These are phyloP conservation scores for Phytopythium boreale DNA, from an alignment of 352 stramenopile species.

Conservation along the genomic window DNA sequence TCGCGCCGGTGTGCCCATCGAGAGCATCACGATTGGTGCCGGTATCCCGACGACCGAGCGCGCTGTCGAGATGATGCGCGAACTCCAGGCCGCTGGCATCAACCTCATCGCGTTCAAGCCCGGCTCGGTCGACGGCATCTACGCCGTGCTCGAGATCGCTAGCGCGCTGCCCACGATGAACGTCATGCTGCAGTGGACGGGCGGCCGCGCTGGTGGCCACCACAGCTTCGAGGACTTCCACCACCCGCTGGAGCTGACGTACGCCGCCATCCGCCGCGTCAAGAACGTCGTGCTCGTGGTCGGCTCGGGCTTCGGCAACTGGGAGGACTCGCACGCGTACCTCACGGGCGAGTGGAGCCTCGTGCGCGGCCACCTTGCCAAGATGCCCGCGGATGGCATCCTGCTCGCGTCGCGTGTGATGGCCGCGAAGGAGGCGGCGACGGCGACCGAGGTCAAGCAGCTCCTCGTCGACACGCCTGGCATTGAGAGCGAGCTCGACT, in stretches of 20 bases:
- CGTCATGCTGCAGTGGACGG: slow-evolving; percentile 88
- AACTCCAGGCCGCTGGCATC: slow-evolving; percentile 65
- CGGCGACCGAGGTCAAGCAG: slow-evolving; percentile 77
- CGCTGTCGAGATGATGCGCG: slow-evolving; percentile 73
- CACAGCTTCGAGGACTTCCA: slow-evolving; percentile 91
- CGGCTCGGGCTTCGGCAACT: slow-evolving; percentile 86
- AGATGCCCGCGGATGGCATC: slow-evolving; percentile 84
- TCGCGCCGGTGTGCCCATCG: slow-evolving; percentile 74
- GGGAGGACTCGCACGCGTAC: slow-evolving; percentile 75
- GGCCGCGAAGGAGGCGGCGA: slow-evolving; percentile 87
- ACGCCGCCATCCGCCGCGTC: slow-evolving; percentile 72
- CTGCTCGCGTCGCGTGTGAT: slow-evolving; percentile 82
- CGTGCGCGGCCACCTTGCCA: slow-evolving; percentile 34
- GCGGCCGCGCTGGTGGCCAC: slow-evolving; percentile 78
- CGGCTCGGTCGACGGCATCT: slow-evolving; percentile 73
- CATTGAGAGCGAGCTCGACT: slow-evolving; percentile 66
- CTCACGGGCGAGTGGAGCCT: slow-evolving; percentile 84
- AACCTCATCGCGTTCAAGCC: slow-evolving; percentile 85
- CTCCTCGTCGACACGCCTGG: slow-evolving; percentile 77
- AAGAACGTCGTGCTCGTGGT: slow-evolving; percentile 85
- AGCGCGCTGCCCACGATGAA: slow-evolving; percentile 52
- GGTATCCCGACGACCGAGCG: slow-evolving; percentile 81
- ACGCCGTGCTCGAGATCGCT: slow-evolving; percentile 77
- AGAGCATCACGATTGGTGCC: slow-evolving; percentile 86
- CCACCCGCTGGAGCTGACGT: slow-evolving; percentile 63